phyloP scores from a whole-genome alignment of 1,284 basidiomycete genomes.

The Fomes fomentarius region DNA sequence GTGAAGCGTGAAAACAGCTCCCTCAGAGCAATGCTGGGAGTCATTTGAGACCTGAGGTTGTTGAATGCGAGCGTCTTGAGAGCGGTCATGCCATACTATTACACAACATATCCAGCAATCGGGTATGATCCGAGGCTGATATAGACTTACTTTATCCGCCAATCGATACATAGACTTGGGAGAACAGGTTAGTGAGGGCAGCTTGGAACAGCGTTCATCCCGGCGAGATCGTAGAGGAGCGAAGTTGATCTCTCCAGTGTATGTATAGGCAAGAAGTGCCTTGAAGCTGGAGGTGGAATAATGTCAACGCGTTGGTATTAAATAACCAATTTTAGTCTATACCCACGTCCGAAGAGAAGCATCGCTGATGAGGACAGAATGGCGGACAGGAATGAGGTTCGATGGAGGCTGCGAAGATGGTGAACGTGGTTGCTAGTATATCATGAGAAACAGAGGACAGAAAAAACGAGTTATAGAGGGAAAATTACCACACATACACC shows the following conservation, averaged over 20 bases:
- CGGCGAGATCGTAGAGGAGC: not conserved
- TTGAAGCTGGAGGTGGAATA: not conserved
- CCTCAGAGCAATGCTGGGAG: not conserved
- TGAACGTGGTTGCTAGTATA: no score
- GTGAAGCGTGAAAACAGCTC: not conserved
- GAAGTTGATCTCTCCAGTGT: not conserved
- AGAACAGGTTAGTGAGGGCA: not conserved
- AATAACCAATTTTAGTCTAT: no score
- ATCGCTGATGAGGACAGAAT: not conserved
- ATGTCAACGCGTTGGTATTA: no score
- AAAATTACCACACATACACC: no score
- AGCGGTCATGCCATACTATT: not conserved
- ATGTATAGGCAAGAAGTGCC: not conserved
- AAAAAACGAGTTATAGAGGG: no score
- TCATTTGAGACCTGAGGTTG: not conserved
- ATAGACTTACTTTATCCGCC: not conserved
- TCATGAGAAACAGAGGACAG: no score
- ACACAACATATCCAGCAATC: not conserved
- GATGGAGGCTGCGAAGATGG: no score
- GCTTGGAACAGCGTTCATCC: not conserved
- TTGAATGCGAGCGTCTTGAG: not conserved
- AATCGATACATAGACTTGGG: not conserved
- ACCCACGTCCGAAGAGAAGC: no score
- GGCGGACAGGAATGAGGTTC: no score
- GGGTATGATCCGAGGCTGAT: no score